Base-by-base conservation (phyloP, 176 grass and related monocot genomes). In the Oryza glumipatula region DNA sequence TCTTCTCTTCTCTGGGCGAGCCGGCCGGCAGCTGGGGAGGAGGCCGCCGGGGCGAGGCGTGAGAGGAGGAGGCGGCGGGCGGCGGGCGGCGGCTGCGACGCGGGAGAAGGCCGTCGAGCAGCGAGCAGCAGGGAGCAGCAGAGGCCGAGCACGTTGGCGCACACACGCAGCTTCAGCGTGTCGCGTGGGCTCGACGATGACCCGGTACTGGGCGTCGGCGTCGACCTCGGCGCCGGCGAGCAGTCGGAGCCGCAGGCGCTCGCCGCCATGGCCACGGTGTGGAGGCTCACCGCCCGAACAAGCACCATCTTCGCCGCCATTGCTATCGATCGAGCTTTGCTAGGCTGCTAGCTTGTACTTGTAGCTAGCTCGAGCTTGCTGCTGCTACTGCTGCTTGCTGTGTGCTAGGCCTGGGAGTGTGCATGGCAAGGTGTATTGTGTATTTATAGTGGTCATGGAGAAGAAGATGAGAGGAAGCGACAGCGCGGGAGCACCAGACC, bases 121-220 rank as follows among this genome's bases (percentile, higher is more conserved):
- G 86, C 63, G 85, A 72, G 89, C 89, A 91, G 85, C 89, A 91
- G 2, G 85, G 89, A 91, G 76, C 81, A 28, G 28, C 2, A 32
- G 30, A 32, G 30, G 30, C 24, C 73, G 39, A 88, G 68, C 70
- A 91, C 84, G 65, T 87, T 66, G 73, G 89, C 74, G 63, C 89
- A 90, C 75, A 80, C 84, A 24, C 36, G 26, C 70, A 88, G 71
- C 85, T 82, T 91, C 9, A 88, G 85, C 48, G 81, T 45, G 66
- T 91, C 38, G 67, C 60, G 30, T 0, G 85, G 81, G 85, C 89
- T 32, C 30, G 30, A 32, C 30, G 2, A 91, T 45, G 67, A 72
- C 2, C 71, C 48, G 48, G 12, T 15, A 15, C 22, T 1, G 3
- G 61, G 44, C 30, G 4, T 38, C 15, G 70, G 85, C 12, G 2